These are phyloP conservation scores for Nannochloris sp. DNA, from an alignment of 139 green algal genomes.

Conservation along the genomic window DNA sequence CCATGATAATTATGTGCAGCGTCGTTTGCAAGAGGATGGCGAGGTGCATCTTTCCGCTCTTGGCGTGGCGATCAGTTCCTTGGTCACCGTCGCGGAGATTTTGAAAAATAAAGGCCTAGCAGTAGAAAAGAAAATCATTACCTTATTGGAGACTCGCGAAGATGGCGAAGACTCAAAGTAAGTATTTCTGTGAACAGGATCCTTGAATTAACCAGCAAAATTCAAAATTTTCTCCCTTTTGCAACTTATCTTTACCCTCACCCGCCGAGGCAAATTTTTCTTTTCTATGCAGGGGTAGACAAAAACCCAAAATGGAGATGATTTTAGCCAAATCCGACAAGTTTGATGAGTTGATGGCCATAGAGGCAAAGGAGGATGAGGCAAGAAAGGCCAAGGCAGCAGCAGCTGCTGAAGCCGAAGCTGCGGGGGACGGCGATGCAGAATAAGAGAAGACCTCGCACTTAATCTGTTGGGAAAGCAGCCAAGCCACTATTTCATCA, in stretches of 20 bases:
- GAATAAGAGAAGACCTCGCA: background rate
- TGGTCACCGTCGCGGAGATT: constrained; percentile 83
- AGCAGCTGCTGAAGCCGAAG: background rate
- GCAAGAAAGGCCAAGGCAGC: background rate
- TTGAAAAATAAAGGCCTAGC: constrained; percentile 71
- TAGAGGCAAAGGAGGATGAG: constrained; percentile 16
- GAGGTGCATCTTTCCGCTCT: constrained; percentile 79
- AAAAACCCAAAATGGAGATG: constrained; percentile 79
- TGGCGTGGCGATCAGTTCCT: constrained; percentile 69
- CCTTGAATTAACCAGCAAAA: background rate
- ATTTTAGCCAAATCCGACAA: constrained; percentile 54
- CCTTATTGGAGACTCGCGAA: constrained; percentile 21
- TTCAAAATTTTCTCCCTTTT: no score
- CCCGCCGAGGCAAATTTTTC: background rate
- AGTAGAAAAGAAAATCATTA: constrained; percentile 48
- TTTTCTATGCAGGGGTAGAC: constrained; percentile 10
- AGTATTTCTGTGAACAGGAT: background rate
- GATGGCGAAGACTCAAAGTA: constrained; percentile 14
- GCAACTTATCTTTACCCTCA: background rate
- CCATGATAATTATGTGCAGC: constrained; percentile 22
- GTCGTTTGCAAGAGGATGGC: constrained; percentile 63
- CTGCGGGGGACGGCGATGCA: no score
- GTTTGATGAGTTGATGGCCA: constrained; percentile 58
- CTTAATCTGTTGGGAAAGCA: no score
- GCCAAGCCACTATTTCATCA: no score